Evolutionary conservation across 2,329 filamentous ascomycete genomes (phyloP), one percentile per base, ranked within the genome.

Genomic region (Dendrostoma leiphaemia): DNA sequence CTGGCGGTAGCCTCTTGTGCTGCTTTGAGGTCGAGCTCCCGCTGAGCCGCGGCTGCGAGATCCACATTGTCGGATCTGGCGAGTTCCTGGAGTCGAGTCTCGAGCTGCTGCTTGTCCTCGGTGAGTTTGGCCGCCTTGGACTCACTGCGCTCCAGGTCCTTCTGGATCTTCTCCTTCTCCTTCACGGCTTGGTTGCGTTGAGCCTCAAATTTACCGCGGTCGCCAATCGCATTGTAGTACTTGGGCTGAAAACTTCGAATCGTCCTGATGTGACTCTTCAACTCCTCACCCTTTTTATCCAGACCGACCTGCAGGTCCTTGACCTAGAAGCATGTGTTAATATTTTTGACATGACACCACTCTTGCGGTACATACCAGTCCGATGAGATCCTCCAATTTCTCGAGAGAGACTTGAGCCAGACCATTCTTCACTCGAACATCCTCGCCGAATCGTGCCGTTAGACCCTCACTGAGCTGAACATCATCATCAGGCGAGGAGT

Each of bases 211-310:
- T 61, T 62, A 31, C 70, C 71, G 31, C 80, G 77, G 21, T 85
- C 81, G 53, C 76, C 67, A 5, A 83, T 64, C 3, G 82, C 79
- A 13, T 70, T 70, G 59, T 78, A 74, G 54, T 76, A 78, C 40
- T 72, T 73, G 7, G 68, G 64, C 47, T 82, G 76, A 4, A 82
- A 73, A 6, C 67, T 66, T 21, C 69, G 68, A 2, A 77, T 64
- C 2, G 77, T 78, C 21, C 67, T 69, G 46, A 75, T 68, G 49
- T 77, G 72, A 17, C 76, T 76, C 28, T 75, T 72, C 15, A 78
- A 63, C 46, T 79, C 17, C 5, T 34, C 40, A 29, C 45, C 60
- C 51, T 67, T 71, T n/a, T 69, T 61, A 23, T 61, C 59, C 8
- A 76, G 47, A 13, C 65, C 63, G 1, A 64, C 57, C 53, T 78